These are phyloP conservation scores for Mortierella sp. DNA, from an alignment of 371 early-diverging fungal species.

Conservation along the genomic window DNA sequence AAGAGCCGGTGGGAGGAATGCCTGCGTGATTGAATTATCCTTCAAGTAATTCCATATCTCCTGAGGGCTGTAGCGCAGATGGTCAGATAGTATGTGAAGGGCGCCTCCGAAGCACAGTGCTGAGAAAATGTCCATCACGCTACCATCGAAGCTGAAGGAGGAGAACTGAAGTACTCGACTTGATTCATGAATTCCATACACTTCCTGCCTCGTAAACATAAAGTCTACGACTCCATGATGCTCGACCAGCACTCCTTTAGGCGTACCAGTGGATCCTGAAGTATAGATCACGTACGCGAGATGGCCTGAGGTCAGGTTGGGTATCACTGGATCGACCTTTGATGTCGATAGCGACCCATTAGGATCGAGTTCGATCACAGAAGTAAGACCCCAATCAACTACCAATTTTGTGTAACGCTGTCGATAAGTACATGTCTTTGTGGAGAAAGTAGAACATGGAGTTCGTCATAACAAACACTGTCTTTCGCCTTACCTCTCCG, in stretches of 20 bases:
- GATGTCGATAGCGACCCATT: not conserved
- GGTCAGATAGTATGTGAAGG: not conserved
- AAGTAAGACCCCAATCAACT: too few relatives aligned
- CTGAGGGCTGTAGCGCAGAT: not conserved
- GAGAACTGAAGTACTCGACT: not conserved
- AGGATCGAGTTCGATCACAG: not conserved
- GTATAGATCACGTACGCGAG: constrained; percentile 55
- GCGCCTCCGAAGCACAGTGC: not conserved
- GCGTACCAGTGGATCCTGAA: constrained; percentile 61
- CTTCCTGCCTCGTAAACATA: not conserved
- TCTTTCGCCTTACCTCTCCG: too few relatives aligned
- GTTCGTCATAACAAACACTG: too few relatives aligned
- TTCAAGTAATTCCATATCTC: not conserved
- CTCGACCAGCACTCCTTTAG: constrained; percentile 58
- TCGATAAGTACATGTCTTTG: too few relatives aligned
- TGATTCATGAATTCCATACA: not conserved
- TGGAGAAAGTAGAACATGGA: too few relatives aligned
- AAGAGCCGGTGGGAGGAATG: not conserved
- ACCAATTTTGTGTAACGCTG: too few relatives aligned
- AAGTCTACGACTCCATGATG: constrained; percentile 6
- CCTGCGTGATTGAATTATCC: not conserved
- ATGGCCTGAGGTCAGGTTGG: not conserved
- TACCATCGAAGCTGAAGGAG: not conserved
- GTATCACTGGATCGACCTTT: not conserved
- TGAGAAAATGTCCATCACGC: constrained; percentile 1